Percentiles rank a stretch among this genome's conserved stretches.
Conservation (phyloP, 192 early-diverging fungal genomes). For the Lunasporangiospora selenospora region DNA sequence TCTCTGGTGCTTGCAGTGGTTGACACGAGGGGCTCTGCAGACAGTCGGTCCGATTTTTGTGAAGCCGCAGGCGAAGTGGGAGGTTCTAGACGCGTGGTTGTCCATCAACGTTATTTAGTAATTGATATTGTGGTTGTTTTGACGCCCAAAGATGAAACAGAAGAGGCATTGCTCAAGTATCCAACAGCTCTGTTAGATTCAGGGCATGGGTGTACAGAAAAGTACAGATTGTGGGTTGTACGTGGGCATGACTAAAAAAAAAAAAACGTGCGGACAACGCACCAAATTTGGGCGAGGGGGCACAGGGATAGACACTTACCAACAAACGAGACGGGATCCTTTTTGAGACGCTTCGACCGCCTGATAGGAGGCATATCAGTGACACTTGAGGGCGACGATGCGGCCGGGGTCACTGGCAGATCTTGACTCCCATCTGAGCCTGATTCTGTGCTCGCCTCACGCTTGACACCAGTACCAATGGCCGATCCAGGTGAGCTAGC, state of each 20-base stretch:
- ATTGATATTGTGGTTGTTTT: too few species aligned
- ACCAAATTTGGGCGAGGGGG: too few species aligned
- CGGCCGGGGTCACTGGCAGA: slow-evolving; percentile 25
- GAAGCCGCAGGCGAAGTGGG: slow-evolving; percentile 41
- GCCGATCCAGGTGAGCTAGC: background rate
- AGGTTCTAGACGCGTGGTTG: too few species aligned
- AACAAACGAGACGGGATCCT: slow-evolving; percentile 33
- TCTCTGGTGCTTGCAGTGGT: background rate
- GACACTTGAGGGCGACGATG: slow-evolving; percentile 17
- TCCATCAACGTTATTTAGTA: too few species aligned
- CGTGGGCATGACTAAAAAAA: too few species aligned
- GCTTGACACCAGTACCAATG: slow-evolving; percentile 6
- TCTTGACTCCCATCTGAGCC: slow-evolving; percentile 13
- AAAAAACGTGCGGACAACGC: too few species aligned
- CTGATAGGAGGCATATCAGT: slow-evolving; percentile 11
- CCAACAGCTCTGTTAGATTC: too few species aligned
- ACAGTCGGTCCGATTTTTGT: slow-evolving; percentile 15
- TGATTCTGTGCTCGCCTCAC: slow-evolving; percentile 31
- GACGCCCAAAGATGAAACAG: too few species aligned
- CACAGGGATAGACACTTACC: slow-evolving; percentile 3
- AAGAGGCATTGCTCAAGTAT: too few species aligned
- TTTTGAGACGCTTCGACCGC: slow-evolving; percentile 40
- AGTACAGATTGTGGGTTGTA: too few species aligned
- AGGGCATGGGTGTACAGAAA: too few species aligned
- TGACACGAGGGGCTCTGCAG: slow-evolving; percentile 20